Base-by-base conservation (phyloP, 2,329 filamentous ascomycete species). In the Onygenales sp. region DNA sequence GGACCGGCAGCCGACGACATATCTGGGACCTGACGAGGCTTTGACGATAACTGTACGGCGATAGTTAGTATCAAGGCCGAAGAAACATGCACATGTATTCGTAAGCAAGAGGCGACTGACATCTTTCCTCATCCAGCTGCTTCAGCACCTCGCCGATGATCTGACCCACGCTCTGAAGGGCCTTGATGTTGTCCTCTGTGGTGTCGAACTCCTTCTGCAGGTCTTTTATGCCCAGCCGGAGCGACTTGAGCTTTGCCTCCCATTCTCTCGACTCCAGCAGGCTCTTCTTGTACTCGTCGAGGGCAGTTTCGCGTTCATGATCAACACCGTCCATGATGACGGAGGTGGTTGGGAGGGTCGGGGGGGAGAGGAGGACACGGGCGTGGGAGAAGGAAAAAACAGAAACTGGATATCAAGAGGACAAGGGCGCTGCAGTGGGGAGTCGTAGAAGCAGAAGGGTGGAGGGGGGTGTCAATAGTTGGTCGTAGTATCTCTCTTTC, bases 111-210 rank as follows among this genome's bases (percentile, higher is more conserved):
- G 14, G n/a, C 10, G 27, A 76, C 88, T 71, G 77, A 96, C 92
- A 98, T 85, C 93, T 81, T 79, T 98, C 94, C 65, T 98, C 93
- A 68, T 98, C 93, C 59, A 98, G 81, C 77, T 98, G 94, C 78
- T 98, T 98, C 67, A 98, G 77, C 57, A 98, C 94, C 75, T 98
- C 93, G 64, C 93, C 93, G 71, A 98, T 97, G 73, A 98, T 98
- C 77, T 98, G 93, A 49, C 93, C 93, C 52, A 98, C 93, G 71
- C 93, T 97, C 77, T 98, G 93, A 66, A 98, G 77, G 61, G 93
- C 93, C 79, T 98, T 98, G 79, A 98, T 97, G 76, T 97, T 97
- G 61, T 98, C 94, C 70, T 98, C 93, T 52, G 93, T 97, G 62
- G 92, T 84, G 70, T 98, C 92, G 67, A 91, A 98, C 65, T 97